Evolutionary conservation across 2,329 filamentous ascomycete species (phyloP).

Genomic region (Pestalotiopsis sp.): DNA sequence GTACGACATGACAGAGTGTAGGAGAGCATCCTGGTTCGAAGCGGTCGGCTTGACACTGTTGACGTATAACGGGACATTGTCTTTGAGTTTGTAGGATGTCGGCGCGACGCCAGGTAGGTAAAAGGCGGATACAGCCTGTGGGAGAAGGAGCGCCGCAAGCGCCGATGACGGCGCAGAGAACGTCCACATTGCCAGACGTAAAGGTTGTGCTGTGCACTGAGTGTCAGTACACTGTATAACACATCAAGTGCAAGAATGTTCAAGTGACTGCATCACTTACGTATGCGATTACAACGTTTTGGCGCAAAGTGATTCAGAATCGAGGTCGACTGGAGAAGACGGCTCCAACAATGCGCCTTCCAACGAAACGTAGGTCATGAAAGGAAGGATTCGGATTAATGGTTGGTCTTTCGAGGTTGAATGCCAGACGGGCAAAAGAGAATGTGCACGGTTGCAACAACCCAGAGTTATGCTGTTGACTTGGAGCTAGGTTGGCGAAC

Average conservation of each 20-base stretch:
- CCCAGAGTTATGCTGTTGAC: neutral
- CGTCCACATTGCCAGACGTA: slow-evolving; percentile 42
- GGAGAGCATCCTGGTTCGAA: slow-evolving; percentile 73
- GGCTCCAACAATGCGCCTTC: neutral
- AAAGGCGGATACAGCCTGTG: slow-evolving; percentile 71
- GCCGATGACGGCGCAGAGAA: slow-evolving; percentile 49
- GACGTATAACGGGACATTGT: slow-evolving; percentile 84
- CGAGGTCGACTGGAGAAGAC: neutral
- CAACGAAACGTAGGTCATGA: neutral
- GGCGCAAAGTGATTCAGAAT: neutral
- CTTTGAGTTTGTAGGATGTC: slow-evolving; percentile 82
- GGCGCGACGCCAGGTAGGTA: slow-evolving; percentile 96
- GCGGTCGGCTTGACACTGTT: slow-evolving; percentile 90
- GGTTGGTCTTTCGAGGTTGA: neutral
- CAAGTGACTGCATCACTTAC: neutral
- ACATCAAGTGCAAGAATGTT: no score
- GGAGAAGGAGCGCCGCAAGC: slow-evolving; percentile 51
- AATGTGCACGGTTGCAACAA: neutral
- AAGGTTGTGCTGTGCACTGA: neutral
- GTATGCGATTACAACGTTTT: neutral
- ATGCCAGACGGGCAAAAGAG: neutral
- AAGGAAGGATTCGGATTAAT: neutral
- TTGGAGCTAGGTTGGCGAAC: neutral
- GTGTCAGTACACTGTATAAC: neutral
- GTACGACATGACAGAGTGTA: slow-evolving; percentile 92